A percentile compares a stretch with the other conserved stretches of the same genome.
These are phyloP conservation scores for Thozetella sp. DNA, from an alignment of 495 filamentous ascomycete species.

Conservation along the genomic window DNA sequence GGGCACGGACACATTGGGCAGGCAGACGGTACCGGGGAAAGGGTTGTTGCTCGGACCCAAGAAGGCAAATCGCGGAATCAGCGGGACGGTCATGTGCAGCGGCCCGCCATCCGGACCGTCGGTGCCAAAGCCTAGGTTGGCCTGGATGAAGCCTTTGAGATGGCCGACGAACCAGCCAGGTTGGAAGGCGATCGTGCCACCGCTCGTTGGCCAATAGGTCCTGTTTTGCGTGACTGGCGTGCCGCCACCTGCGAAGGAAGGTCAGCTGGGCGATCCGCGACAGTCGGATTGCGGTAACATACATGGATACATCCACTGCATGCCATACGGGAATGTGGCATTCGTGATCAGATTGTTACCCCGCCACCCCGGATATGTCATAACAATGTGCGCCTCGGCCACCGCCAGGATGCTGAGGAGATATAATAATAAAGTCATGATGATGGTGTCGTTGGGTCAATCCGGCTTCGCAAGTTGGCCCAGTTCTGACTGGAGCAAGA, in stretches of 20 bases:
- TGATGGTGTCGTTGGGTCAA: background rate
- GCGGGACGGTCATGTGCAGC: constrained; percentile 78
- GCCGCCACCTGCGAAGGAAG: constrained; percentile 68
- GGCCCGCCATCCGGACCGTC: constrained; percentile 52
- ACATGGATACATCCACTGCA: constrained; percentile 98
- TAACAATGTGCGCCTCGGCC: constrained; percentile 68
- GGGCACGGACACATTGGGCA: constrained; percentile 81
- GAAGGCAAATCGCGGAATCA: constrained; percentile 79
- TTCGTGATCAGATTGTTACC: constrained; percentile 85
- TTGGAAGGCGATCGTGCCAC: constrained; percentile 80
- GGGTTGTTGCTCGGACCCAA: constrained; percentile 73
- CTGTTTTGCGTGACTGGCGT: constrained; percentile 76
- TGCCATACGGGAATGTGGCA: constrained; percentile 81
- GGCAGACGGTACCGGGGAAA: constrained; percentile 80
- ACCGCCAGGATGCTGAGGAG: background rate
- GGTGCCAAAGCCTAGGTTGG: constrained; percentile 86
- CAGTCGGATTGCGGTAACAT: constrained; percentile 29
- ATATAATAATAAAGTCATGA: background rate
- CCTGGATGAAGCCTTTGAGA: constrained; percentile 76
- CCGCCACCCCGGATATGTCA: constrained; percentile 87
- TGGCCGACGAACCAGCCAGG: constrained; percentile 92
- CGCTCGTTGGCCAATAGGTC: constrained; percentile 82
- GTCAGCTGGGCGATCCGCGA: background rate
- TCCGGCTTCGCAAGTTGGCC: background rate
- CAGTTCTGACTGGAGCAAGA: too few relatives aligned